phyloP scores from a whole-genome alignment of 2,329 filamentous ascomycete species.

The Orbilia blumenaviensis region DNA sequence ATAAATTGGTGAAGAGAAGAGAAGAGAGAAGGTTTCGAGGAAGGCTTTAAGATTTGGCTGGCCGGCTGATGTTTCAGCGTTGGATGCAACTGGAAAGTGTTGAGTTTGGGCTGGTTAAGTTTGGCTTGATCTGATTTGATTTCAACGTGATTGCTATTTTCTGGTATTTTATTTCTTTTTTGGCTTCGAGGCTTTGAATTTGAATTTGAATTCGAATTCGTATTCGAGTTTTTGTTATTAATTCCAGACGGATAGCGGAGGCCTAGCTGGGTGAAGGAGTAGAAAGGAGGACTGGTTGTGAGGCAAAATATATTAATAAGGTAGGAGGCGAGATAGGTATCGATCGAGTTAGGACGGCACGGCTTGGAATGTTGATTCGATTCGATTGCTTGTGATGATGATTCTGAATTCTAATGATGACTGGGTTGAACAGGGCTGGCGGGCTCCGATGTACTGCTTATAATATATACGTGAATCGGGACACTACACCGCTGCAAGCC shows the following conservation, averaged over 20 bases:
- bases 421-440: too few relatives aligned
- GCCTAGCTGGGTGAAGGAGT: neutral
- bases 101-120: neutral
- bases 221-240: neutral
- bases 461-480: too few relatives aligned
- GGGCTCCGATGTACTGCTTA: too few relatives aligned
- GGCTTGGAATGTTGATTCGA: constrained; percentile 1
- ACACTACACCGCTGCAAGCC: too few relatives aligned
- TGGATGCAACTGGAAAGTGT: constrained; percentile 58
- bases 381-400: too few relatives aligned
- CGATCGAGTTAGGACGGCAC: neutral
- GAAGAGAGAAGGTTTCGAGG: constrained; percentile 11
- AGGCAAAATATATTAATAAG: constrained; percentile 20
- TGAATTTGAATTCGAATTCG: neutral
- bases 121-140: neutral
- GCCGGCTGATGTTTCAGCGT: neutral
- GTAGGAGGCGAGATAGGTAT: too few relatives aligned
- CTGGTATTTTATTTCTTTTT: neutral
- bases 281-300: neutral
- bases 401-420: too few relatives aligned
- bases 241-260: constrained; percentile 9
- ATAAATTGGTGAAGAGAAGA: neutral
- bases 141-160: neutral
- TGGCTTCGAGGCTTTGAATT: neutral
- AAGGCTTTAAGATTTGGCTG: constrained; percentile 3